Evolutionary conservation across 2,329 filamentous ascomycete genomes (phyloP), one percentile per base, ranked within the genome.

Genomic region (Macrophomina pseudophaseolina): DNA sequence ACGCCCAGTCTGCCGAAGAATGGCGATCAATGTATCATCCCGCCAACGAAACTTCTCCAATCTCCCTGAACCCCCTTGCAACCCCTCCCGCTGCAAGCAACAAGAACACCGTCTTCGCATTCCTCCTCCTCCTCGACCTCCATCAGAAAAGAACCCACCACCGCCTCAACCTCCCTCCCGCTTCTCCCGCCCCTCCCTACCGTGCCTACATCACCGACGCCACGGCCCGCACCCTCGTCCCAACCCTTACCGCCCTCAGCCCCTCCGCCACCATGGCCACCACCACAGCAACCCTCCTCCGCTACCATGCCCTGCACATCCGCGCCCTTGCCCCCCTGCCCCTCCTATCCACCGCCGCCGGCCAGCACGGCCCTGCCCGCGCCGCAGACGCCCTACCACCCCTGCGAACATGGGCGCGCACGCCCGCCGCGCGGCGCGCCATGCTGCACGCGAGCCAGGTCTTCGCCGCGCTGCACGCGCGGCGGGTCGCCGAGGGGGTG

Each of bases 401-500:
- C 38, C 38, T 40, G 8, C 8, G 8, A 8, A 14, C 38, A 2
- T 40, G 38, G 38, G 38, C 38, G 8, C 8, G 8, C 38, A 40
- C 38, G 8, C 38, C 38, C 8, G 8, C 38, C 38, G 38, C 38
- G 38, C 38, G 38, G 8, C 42, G 42, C 42, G 42, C 42, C 11
- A 14, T 14, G 42, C 42, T 44, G 42, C 42, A 44, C 46, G 18
- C 46, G 18, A 83, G 83, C 0, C 83, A 86, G 53, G 84, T 82
- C 6, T 85, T 82, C 73, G 84, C 82, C 67, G 71, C 82, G 8
- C 81, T 85, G 70, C 80, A 79, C 18, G 83, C 85, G 66, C 80
- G 84, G 53, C 83, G 84, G 69, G 82, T 84, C 1, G 84, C 82
- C 0, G 84, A 86, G 63, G 81, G 83, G 33, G 81, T 83, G 32